Conservation (phyloP, 352 stramenopile genomes). For the Phytopythium litorale region DNA sequence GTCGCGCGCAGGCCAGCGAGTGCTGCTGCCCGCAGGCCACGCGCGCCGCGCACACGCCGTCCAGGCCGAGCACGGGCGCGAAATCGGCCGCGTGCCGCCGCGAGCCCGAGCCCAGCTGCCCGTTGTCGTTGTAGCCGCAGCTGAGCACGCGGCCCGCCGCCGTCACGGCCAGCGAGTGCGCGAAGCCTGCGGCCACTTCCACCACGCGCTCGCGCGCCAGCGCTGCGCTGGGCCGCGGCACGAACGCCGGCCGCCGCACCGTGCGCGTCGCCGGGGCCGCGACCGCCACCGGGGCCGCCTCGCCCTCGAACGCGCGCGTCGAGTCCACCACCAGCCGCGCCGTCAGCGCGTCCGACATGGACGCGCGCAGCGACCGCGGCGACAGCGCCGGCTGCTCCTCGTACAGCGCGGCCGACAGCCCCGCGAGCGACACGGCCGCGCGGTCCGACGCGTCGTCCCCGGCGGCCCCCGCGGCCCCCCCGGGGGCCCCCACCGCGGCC, state of each 20-base stretch:
- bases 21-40: conserved; percentile 79
- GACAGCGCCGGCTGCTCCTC: conserved; percentile 18
- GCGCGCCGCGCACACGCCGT: conserved; percentile 46
- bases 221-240: conserved; percentile 35
- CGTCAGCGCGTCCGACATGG: conserved; percentile 55
- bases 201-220: conserved; percentile 44
- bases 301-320: conserved; percentile 60
- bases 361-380: conserved; percentile 15
- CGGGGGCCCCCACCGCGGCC: conserved; percentile 30
- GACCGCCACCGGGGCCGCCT: conserved; percentile 13
- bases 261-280: conserved; percentile 31
- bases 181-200: conserved; percentile 62
- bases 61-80: conserved; percentile 39
- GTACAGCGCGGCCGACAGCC: conserved; percentile 25
- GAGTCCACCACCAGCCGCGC: conserved; percentile 55
- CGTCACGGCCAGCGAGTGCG: conserved; percentile 65
- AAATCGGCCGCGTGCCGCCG: conserved; percentile 67
- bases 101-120: conserved; percentile 63
- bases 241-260: conserved; percentile 44
- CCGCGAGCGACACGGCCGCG: conserved; percentile 51
- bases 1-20: conserved; percentile 43
- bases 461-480: too few relatives aligned
- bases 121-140: conserved; percentile 85
- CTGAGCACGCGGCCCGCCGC: conserved; percentile 49
- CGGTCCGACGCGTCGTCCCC: conserved; percentile 39